Conservation (phyloP, 139 green algal species). For the Coelastrella sp. region DNA sequence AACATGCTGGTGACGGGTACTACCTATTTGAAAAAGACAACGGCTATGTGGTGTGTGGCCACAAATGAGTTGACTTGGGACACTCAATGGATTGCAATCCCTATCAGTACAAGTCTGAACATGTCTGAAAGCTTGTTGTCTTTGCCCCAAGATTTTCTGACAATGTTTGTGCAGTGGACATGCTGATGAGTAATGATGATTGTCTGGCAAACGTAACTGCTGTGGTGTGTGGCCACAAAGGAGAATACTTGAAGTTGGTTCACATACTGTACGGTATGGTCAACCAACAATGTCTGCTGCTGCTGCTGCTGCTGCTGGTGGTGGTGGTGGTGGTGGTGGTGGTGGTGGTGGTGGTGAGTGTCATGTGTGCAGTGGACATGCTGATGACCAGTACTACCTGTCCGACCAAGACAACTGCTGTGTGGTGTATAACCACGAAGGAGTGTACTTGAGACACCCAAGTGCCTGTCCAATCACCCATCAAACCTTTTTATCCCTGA, state of each 20-base stretch:
- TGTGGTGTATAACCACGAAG: constrained; percentile 53
- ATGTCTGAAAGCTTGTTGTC: no score
- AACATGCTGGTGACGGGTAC: background rate
- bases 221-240: no score
- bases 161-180: background rate
- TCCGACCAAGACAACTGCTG: constrained; percentile 49
- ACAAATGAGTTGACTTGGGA: constrained; percentile 48
- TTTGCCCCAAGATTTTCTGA: no score
- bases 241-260: no score
- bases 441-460: constrained; percentile 58
- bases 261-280: background rate
- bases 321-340: constrained; percentile 8
- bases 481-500: no score
- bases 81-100: constrained; percentile 70
- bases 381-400: background rate
- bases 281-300: no score
- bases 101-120: no score
- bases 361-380: background rate
- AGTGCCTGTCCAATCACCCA: constrained; percentile 83
- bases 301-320: background rate
- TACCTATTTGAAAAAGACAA: constrained; percentile 28
- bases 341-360: background rate
- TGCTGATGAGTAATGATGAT: background rate
- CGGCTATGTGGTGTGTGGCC: constrained; percentile 59
- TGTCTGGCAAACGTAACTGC: constrained; percentile 39